phyloP scores from a whole-genome alignment of 176 grass and related monocot genomes.

The Saccharum spontaneum region DNA sequence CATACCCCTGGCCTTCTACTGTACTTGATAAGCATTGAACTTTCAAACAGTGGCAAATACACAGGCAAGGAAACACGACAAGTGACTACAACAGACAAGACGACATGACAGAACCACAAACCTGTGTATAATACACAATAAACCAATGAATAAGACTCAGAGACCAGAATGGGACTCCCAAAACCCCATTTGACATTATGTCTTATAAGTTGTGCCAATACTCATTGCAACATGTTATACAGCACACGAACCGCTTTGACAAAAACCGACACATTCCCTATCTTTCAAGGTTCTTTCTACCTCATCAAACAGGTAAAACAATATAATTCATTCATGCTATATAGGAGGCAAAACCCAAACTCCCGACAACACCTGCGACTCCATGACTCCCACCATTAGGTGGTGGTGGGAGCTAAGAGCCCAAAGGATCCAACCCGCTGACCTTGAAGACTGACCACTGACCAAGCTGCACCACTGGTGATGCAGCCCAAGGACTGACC shows the following conservation, averaged over 20 bases:
- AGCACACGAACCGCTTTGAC: slow-evolving; percentile 34
- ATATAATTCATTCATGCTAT: slow-evolving; percentile 55
- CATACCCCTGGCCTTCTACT: neutral
- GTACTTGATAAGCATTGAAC: neutral
- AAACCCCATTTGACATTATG: slow-evolving; percentile 52
- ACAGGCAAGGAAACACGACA: neutral
- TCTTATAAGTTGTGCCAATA: slow-evolving; percentile 48
- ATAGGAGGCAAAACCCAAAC: slow-evolving; percentile 58
- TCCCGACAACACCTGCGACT: slow-evolving; percentile 42
- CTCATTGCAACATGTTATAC: slow-evolving; percentile 50
- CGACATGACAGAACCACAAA: neutral
- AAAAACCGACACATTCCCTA: slow-evolving; percentile 48
- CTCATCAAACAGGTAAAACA: slow-evolving; percentile 46
- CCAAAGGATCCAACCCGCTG: slow-evolving; percentile 43
- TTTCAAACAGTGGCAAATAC: neutral
- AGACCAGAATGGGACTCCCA: slow-evolving; percentile 39
- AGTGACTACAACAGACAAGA: neutral
- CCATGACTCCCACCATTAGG: slow-evolving; percentile 40
- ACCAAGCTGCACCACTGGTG: slow-evolving; percentile 48
- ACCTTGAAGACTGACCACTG: slow-evolving; percentile 58
- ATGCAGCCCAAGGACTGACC: slow-evolving; percentile 45
- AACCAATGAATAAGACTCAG: slow-evolving; percentile 45
- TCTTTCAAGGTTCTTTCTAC: slow-evolving; percentile 53
- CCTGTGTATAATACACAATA: slow-evolving; percentile 7
- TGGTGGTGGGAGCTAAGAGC: slow-evolving; percentile 24